Evolutionary conservation across 1,139 yeast species (phyloP).

Genomic region (Saccharomyces hybrid): DNA sequence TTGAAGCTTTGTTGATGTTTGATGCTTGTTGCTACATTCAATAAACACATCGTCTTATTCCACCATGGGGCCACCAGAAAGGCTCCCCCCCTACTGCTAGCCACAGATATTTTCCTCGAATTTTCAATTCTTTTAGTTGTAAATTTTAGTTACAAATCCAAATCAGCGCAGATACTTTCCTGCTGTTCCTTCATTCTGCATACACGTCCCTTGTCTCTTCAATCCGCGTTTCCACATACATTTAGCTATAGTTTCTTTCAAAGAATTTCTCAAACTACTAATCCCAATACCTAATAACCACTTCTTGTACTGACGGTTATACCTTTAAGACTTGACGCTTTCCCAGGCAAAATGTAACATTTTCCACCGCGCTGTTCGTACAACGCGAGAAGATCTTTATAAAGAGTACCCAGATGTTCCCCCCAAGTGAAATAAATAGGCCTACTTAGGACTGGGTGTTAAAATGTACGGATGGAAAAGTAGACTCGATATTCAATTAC

Average conservation of each 20-base stretch:
- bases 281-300: not conserved
- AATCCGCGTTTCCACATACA: constrained; percentile 11
- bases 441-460: not conserved
- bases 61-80: not conserved
- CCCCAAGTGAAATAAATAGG: not conserved
- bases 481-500: not conserved
- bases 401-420: not conserved
- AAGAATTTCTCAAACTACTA: not conserved
- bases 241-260: constrained; percentile 14
- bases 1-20: not conserved
- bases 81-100: not conserved
- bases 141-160: not conserved
- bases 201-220: not conserved
- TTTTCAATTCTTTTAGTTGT: not conserved
- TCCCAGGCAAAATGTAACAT: not conserved
- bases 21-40: not conserved
- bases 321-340: not conserved
- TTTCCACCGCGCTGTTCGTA: not conserved
- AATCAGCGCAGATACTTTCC: not conserved
- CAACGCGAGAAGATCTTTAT: not conserved
- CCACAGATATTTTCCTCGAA: not conserved
- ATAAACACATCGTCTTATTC: not conserved
- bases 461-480: constrained; percentile 1
- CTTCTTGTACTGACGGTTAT: not conserved
- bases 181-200: not conserved